Percentiles rank a stretch among this genome's conserved stretches.
These are phyloP conservation scores for Zygoascus flipseniorum DNA, from an alignment of 805 yeast genomes.

Conservation along the genomic window DNA sequence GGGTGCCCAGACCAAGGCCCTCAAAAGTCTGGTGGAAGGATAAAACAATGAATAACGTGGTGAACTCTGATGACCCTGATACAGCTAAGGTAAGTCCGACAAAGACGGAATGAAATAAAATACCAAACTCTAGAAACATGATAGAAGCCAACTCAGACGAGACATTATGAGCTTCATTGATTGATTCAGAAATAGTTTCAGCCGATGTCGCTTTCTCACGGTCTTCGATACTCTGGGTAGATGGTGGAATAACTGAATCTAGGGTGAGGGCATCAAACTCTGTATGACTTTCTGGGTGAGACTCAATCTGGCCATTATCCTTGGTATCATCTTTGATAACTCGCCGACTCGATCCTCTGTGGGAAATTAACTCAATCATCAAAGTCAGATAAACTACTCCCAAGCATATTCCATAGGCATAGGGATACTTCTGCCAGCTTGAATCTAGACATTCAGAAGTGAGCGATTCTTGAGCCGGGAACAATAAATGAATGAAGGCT, in stretches of 20 bases:
- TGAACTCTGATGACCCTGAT: conserved; percentile 61
- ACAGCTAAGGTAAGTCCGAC: conserved; percentile 73
- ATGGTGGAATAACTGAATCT: neutral
- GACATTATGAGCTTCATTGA: neutral
- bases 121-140: conserved; percentile 68
- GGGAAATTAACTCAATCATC: conserved; percentile 14
- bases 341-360: neutral
- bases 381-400: conserved; percentile 34
- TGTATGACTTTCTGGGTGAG: neutral
- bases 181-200: neutral
- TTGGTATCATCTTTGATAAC: neutral
- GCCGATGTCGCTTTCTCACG: neutral
- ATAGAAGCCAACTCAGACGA: conserved; percentile 35
- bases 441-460: conserved; percentile 14
- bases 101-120: conserved; percentile 75
- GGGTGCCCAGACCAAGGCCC: conserved; percentile 77
- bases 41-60: conserved; percentile 53
- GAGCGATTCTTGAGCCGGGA: conserved; percentile 28
- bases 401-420: conserved; percentile 48
- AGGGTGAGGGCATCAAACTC: neutral
- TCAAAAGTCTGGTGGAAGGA: conserved; percentile 64
- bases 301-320: neutral
- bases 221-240: neutral
- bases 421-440: conserved; percentile 44
- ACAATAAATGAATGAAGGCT: conserved; percentile 58